Evolutionary conservation across 2,329 filamentous ascomycete genomes (phyloP).

Genomic region (Triangularia verruculosa): DNA sequence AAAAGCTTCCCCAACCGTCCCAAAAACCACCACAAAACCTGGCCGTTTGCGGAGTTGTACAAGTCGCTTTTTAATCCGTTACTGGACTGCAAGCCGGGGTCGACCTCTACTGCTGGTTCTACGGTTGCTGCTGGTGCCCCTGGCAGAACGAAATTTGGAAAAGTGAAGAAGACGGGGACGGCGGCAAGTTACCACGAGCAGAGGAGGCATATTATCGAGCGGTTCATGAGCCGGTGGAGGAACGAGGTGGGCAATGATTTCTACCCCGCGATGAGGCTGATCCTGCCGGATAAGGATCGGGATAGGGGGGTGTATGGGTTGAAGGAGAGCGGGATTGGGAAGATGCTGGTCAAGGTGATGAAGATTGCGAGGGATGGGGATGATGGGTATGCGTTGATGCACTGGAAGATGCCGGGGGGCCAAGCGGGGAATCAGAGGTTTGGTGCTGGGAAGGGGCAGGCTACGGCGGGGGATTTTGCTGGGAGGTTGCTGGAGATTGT

Average conservation of each 20-base stretch:
- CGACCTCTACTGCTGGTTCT: conserved; percentile 42
- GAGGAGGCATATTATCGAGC: conserved; percentile 74
- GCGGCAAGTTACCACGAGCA: conserved; percentile 72
- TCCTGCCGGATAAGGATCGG: conserved; percentile 88
- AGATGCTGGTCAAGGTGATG: conserved; percentile 85
- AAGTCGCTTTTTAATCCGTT: conserved; percentile 76
- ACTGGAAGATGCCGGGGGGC: conserved; percentile 77
- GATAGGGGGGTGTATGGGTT: conserved; percentile 90
- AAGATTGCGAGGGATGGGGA: conserved; percentile 89
- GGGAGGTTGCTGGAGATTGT: conserved; percentile 84
- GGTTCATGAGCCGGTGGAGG: conserved; percentile 85
- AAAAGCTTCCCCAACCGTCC: conserved; percentile 79
- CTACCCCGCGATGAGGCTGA: conserved; percentile 87
- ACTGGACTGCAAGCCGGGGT: conserved; percentile 75
- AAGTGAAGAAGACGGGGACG: conserved; percentile 12
- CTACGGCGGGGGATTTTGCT: conserved; percentile 86
- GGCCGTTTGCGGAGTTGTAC: conserved; percentile 79
- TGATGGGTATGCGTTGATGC: conserved; percentile 78
- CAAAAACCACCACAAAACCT: conserved; percentile 72
- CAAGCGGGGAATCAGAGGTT: neutral
- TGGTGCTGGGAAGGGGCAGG: conserved; percentile 39
- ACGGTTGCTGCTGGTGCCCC: conserved; percentile 36
- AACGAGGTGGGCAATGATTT: conserved; percentile 87
- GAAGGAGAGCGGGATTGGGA: conserved; percentile 88
- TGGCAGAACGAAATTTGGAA: conserved; percentile 38